Evolutionary conservation across 805 yeast species (phyloP), one percentile per base, ranked within the genome.

Genomic region (Metschnikowia vanudenii): DNA sequence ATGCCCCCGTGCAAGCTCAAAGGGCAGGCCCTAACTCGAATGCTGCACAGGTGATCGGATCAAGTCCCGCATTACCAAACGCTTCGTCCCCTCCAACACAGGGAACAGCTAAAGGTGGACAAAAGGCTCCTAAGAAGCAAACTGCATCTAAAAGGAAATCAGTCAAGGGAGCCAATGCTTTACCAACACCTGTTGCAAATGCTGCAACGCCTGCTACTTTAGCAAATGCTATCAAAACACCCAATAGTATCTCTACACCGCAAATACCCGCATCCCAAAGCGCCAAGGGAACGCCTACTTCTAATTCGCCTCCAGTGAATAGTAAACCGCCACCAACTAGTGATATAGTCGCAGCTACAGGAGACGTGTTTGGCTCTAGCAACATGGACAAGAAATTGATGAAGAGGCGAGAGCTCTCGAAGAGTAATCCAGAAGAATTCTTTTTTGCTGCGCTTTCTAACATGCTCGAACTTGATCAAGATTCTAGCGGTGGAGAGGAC

Each of bases 361-460:
- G 58, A 4, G 64, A 60, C 20, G 52, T 61, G 3, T 61, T 56
- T 38, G 60, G 60, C 24, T 49, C 56, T 20, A 54, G 52, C n/a
- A 53, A 53, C 14, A 59, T 64, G 18, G 82, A 78, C 53, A 58
- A 67, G 12, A 73, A 72, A 49, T 62, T 76, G 50, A 67, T 66
- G 38, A 71, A 64, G 49, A 62, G 84, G 45, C 66, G 79, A 37
- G 79, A 74, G 41, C 64, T 79, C 36, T 73, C 76, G 1, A 60
- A 60, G 41, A 49, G 60, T 18, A 78, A 79, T 55, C 78, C 82
- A 0, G 71, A 73, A 37, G 63, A 65, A 43, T 80, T 76, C 57
- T 75, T 79, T 53, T 66, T 73, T 39, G 76, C 81, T 0, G 74
- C 81, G 1, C 63, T 80, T 45, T 73, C 80, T 8, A 79, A 79